A percentile compares a stretch with the other conserved stretches of the same genome.
Evolutionary conservation across 345 rosid genomes (phyloP).

Genomic region (Tarenaya hassleriana): DNA sequence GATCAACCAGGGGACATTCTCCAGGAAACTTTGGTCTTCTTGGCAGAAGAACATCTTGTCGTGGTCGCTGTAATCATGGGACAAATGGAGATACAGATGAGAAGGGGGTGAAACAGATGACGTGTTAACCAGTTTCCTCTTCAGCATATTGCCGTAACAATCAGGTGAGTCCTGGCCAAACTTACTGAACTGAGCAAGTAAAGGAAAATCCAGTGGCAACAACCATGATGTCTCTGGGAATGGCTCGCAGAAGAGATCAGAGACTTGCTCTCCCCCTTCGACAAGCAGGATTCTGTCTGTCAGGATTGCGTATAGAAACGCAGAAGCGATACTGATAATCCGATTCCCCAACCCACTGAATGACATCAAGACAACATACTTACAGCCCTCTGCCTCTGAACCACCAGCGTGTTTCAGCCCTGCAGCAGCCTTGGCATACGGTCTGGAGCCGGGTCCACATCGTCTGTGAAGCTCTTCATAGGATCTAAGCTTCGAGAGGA

Average conservation of each 20-base stretch:
- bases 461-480: slow-evolving; percentile 56
- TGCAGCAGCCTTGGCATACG: slow-evolving; percentile 31
- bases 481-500: slow-evolving; percentile 49
- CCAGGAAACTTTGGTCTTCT: slow-evolving; percentile 38
- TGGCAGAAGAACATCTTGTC: slow-evolving; percentile 68
- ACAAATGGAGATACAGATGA: slow-evolving; percentile 50
- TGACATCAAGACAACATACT: slow-evolving; percentile 55
- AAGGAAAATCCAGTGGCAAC: slow-evolving; percentile 42
- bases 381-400: slow-evolving; percentile 40
- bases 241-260: slow-evolving; percentile 55
- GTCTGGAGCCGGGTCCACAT: slow-evolving; percentile 46
- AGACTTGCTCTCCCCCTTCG: slow-evolving; percentile 53
- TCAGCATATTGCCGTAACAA: no score
- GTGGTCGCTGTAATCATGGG: slow-evolving; percentile 49
- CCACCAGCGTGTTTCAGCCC: slow-evolving; percentile 21
- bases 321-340: slow-evolving; percentile 50
- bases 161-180: slow-evolving; percentile 39
- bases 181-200: slow-evolving; percentile 28
- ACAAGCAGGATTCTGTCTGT: slow-evolving; percentile 55
- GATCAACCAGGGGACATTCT: slow-evolving; percentile 59
- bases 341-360: slow-evolving; percentile 73
- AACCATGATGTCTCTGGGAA: slow-evolving; percentile 56
- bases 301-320: slow-evolving; percentile 61
- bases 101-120: slow-evolving; percentile 30
- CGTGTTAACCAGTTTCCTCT: slow-evolving; percentile 29